Base-by-base conservation (phyloP, 2,329 filamentous ascomycete species). In the Pseudocercospora macadamiae region DNA sequence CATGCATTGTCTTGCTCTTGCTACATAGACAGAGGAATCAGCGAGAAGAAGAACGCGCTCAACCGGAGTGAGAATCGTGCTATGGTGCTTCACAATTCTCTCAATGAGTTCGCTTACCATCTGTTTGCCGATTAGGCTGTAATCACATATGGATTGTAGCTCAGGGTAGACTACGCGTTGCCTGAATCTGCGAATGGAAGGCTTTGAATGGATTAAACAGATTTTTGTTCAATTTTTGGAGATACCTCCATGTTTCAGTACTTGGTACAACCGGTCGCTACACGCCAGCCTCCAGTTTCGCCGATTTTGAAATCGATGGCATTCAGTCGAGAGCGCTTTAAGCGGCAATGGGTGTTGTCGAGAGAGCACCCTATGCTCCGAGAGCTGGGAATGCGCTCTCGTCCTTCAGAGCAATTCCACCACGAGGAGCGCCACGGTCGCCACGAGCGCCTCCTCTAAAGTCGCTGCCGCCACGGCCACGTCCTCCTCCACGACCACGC, bases 301-400 rank as follows among this genome's bases (percentile, higher is more conserved):
- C 47, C 28, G 47, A 49, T 26, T 19, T 49, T 19, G 16, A 26
- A 21, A 18, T 49, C 16, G 26, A 49, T 14, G 16, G 47, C 26
- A 19, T 5, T 34, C 19, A 16, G 26, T 49, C 47, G 16, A 49
- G 7, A 28, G 19, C 26, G 47, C 47, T 19, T 49, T 49, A 49
- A 32, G 47, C 28, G 47, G 47, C 47, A 4, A 28, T 21, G n/a
- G 28, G 28, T 30, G 26, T 49, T 49, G 47, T 23, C 32, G 47
- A 16, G 47, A 19, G 47, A 49, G 47, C 47, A 49, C 26, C 32
- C 51, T 59, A 63, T 36, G 54, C 62, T 39, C 72, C 72, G 42
- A 74, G 71, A 56, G 70, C 68, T 52, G 72, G 72, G 68, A 74
- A 74, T 51, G 71, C 70, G 61, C 62, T 65, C 52, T 65, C 61